A percentile compares a stretch with the other conserved stretches of the same genome.
Conservation (phyloP, 768 basidiomycete genomes). For the Suillus paluster region DNA sequence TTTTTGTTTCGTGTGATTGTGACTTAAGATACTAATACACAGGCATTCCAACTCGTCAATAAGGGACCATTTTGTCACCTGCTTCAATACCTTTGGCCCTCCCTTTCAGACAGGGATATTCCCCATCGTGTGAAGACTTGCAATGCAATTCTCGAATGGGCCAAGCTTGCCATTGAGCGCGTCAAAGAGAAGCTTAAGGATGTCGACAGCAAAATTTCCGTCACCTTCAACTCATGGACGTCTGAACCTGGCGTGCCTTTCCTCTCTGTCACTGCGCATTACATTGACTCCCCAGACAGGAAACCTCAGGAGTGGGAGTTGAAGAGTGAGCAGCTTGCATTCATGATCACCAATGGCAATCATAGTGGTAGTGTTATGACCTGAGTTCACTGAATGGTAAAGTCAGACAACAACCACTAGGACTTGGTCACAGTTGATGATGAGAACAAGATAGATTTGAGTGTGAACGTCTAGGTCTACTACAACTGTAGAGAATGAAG, state of each 20-base stretch:
- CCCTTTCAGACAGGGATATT: slow-evolving; percentile 1
- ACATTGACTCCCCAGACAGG: too few species aligned
- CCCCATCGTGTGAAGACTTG: background rate
- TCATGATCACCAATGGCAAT: slow-evolving; percentile 12
- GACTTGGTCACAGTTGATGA: too few species aligned
- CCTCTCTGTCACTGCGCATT: slow-evolving; percentile 9
- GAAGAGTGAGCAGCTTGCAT: slow-evolving; percentile 16
- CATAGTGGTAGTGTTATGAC: too few species aligned
- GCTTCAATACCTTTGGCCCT: background rate
- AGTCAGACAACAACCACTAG: too few species aligned
- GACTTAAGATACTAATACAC: background rate
- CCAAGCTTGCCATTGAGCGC: background rate
- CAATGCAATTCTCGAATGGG: background rate
- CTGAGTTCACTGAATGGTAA: too few species aligned
- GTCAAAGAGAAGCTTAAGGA: background rate
- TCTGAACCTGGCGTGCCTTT: slow-evolving; percentile 19
- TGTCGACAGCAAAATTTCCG: background rate
- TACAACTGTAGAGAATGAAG: too few species aligned
- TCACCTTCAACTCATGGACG: slow-evolving; percentile 22
- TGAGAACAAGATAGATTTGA: too few species aligned
- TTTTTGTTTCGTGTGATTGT: background rate
- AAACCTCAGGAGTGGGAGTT: slow-evolving; percentile 1
- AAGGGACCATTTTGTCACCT: background rate
- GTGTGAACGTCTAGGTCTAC: too few species aligned
- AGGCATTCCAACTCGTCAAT: background rate